These are phyloP conservation scores for Lolium perenne DNA, from an alignment of 176 grass and related monocot genomes.

Conservation along the genomic window DNA sequence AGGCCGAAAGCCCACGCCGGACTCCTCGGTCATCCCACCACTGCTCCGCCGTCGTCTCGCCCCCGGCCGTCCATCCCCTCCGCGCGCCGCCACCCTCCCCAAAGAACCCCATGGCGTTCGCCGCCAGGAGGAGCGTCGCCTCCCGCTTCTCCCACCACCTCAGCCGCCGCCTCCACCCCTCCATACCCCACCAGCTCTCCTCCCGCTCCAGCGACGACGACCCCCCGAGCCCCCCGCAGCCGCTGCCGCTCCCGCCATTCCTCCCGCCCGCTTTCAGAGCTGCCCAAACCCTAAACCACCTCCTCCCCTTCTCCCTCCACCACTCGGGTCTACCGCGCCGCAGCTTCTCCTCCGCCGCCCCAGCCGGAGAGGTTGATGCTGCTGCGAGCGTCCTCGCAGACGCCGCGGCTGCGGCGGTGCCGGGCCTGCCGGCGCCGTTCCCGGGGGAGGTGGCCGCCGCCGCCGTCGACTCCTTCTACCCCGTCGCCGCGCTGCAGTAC, in stretches of 20 bases:
- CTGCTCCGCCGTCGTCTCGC: neutral
- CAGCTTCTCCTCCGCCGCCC: slow-evolving; percentile 51
- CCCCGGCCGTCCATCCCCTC: neutral
- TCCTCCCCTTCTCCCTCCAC: slow-evolving; percentile 44
- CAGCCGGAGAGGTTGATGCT: slow-evolving; percentile 48
- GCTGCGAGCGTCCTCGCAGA: slow-evolving; percentile 45
- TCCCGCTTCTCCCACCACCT: slow-evolving; percentile 44
- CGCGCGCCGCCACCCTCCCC: slow-evolving; percentile 2
- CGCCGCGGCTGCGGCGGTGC: slow-evolving; percentile 33
- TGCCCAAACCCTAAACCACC: slow-evolving; percentile 25
- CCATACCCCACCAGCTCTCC: slow-evolving; percentile 36
- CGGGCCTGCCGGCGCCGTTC: slow-evolving; percentile 61
- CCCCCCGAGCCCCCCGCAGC: slow-evolving; percentile 22
- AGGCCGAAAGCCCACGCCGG: neutral
- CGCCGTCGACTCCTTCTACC: slow-evolving; percentile 68
- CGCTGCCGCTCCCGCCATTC: slow-evolving; percentile 3
- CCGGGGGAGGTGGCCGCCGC: slow-evolving; percentile 91
- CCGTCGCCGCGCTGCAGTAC: slow-evolving; percentile 83
- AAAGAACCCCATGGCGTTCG: slow-evolving; percentile 32
- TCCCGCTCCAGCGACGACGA: slow-evolving; percentile 54
- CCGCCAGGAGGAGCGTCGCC: slow-evolving; percentile 32
- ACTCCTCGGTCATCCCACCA: neutral
- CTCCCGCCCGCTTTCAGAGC: slow-evolving; percentile 32
- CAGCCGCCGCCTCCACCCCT: slow-evolving; percentile 42
- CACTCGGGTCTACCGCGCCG: slow-evolving; percentile 29